A percentile compares a stretch with the other conserved stretches of the same genome.
Evolutionary conservation across 2,329 filamentous ascomycete genomes (phyloP).

Genomic region (Fusarium marasasianum): DNA sequence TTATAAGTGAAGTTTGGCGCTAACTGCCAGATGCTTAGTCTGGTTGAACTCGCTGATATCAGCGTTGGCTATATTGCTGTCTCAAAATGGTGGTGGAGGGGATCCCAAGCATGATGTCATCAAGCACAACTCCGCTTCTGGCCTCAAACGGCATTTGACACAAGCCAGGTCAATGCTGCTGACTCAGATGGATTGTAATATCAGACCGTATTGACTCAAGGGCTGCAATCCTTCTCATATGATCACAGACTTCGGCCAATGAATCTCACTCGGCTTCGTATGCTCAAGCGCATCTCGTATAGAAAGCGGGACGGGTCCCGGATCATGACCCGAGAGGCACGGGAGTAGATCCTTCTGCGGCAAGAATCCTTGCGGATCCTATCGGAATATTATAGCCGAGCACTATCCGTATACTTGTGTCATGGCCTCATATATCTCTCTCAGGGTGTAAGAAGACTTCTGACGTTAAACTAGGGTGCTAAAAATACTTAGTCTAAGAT

Average conservation of each 20-base stretch:
- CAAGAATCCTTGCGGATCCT: not conserved
- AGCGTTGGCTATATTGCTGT: not conserved
- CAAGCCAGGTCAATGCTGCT: not conserved
- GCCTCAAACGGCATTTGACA: rapidly evolving
- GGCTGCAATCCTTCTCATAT: not conserved
- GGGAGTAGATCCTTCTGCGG: not conserved
- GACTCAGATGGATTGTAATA: not conserved
- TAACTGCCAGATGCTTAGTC: rapidly evolving
- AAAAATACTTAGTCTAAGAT: too few relatives aligned
- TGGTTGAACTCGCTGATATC: rapidly evolving
- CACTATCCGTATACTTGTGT: too few relatives aligned
- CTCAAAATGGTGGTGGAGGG: not conserved
- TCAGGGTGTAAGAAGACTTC: too few relatives aligned
- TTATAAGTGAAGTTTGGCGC: too few relatives aligned
- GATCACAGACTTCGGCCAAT: not conserved
- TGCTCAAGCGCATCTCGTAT: not conserved
- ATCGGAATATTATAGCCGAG: not conserved
- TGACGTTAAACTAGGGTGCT: too few relatives aligned
- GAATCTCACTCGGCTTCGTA: not conserved
- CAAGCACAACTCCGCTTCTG: not conserved
- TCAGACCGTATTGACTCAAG: too few relatives aligned
- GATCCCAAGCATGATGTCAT: not conserved
- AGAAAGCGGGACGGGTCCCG: not conserved
- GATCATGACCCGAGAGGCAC: not conserved
- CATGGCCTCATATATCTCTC: not conserved